Evolutionary conservation across 2,329 filamentous ascomycete genomes (phyloP), one percentile per base, ranked within the genome.

Genomic region (Ophiocordyceps camponoti-leonardi): DNA sequence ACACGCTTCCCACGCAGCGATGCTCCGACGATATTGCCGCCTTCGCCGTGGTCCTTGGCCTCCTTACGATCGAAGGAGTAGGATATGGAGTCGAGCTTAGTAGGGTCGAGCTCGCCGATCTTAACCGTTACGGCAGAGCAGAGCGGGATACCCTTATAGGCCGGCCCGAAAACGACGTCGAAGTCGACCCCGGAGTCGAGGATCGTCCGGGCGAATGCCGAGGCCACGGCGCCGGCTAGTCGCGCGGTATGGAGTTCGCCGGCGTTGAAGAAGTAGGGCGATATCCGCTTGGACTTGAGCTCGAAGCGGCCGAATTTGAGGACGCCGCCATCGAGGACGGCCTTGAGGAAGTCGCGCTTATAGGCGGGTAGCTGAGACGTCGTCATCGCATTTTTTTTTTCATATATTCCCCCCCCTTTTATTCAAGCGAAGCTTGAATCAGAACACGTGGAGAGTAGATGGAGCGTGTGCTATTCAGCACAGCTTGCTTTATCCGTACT

Each of bases 201-300:
- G 54, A 82, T 77, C 47, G 77, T 72, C 52, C 73, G 64, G 41
- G 90, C 90, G 64, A 90, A 96, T 48, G 90, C 87, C 39, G 78
- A 74, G 45, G 83, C 77, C 53, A 94, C 84, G 47, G 86, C 78
- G 50, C 75, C 75, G 51, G 93, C 77, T 28, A 94, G 76, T 49
- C 80, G 73, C 20, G 82, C 83, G 45, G 80, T 81, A 71, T 92
- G 86, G 66, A 96, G 93, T 56, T 85, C 78, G 49, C 88, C 87
- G 42, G 88, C 87, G 65, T 94, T 95, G 79, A 96, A 94, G 72
- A 96, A 96, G 74, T 96, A 96, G 40, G 92, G 92, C 13, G 87
- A 94, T 56, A 72, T 72, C 57, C 90, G 85, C 65, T 86, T 85
- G 45, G 88, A 95, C 69, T 98, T 98, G 59, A 98, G 78, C 55